These are phyloP conservation scores for Pleurotus ostreatus DNA, from an alignment of 768 basidiomycete genomes.

Conservation along the genomic window DNA sequence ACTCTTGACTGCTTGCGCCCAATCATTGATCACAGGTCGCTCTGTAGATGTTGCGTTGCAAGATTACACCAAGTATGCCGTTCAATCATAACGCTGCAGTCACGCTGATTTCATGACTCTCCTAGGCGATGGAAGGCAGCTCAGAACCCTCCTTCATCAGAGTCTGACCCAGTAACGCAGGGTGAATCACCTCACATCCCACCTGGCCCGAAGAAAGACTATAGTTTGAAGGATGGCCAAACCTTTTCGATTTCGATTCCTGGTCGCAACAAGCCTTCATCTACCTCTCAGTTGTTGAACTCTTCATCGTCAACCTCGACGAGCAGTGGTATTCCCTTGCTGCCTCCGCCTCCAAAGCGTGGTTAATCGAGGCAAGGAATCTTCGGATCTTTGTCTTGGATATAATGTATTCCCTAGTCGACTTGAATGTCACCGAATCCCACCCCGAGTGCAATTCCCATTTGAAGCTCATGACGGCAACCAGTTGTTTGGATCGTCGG, in stretches of 20 bases:
- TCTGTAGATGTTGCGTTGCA: constrained; percentile 74
- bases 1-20: constrained; percentile 2
- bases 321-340: constrained; percentile 52
- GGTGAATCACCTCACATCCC: constrained; percentile 61
- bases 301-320: constrained; percentile 22
- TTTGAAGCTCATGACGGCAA: too few relatives aligned
- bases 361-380: constrained; percentile 19
- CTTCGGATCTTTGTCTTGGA: not conserved
- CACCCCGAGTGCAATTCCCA: too few relatives aligned
- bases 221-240: constrained; percentile 90
- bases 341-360: constrained; percentile 76
- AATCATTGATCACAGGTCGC: not conserved
- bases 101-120: constrained; percentile 10
- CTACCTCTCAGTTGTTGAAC: constrained; percentile 34
- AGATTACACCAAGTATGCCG: constrained; percentile 73
- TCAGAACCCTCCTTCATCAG: constrained; percentile 46
- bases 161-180: constrained; percentile 29
- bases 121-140: constrained; percentile 61
- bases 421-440: too few relatives aligned
- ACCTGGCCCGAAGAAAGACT: constrained; percentile 85
- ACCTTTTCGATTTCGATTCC: constrained; percentile 92
- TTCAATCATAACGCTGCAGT: not conserved
- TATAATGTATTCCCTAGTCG: not conserved
- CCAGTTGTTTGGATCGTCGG: too few relatives aligned
- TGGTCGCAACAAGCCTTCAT: constrained; percentile 52